A percentile compares a stretch with the other conserved stretches of the same genome.
These are phyloP conservation scores for Alternaria tenuissima DNA, from an alignment of 2,329 filamentous ascomycete genomes.

Conservation along the genomic window DNA sequence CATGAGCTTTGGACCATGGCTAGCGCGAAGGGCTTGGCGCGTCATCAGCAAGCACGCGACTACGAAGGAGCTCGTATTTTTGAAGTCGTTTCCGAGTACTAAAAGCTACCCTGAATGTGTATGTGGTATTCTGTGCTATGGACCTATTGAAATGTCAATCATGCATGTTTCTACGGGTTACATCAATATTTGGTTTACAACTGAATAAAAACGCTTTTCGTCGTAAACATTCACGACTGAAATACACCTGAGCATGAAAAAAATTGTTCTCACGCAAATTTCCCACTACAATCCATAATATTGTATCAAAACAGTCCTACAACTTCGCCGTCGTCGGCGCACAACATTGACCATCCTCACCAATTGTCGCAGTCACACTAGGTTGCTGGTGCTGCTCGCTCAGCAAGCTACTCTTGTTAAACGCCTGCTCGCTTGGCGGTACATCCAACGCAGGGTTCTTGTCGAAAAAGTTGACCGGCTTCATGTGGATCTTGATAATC, in stretches of 20 bases:
- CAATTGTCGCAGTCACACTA: slow-evolving; percentile 46
- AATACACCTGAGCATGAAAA: not conserved
- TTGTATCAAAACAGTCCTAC: not conserved
- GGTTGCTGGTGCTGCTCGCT: slow-evolving; percentile 51
- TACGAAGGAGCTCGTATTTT: not conserved
- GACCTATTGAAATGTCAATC: accelerated
- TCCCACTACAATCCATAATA: accelerated
- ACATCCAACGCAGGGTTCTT: slow-evolving; percentile 68
- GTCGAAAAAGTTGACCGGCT: slow-evolving; percentile 67
- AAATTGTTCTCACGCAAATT: not conserved
- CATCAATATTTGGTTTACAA: too few relatives aligned
- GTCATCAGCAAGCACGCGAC: slow-evolving; percentile 8
- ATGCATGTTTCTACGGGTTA: too few relatives aligned
- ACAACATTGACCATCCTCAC: slow-evolving; percentile 51
- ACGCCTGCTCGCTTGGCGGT: slow-evolving; percentile 59
- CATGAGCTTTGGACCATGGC: slow-evolving; percentile 8
- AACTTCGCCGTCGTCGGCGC: slow-evolving; percentile 36
- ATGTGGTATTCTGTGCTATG: too few relatives aligned
- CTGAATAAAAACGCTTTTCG: too few relatives aligned
- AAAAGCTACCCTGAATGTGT: too few relatives aligned
- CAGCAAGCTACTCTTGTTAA: slow-evolving; percentile 54
- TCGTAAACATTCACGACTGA: too few relatives aligned
- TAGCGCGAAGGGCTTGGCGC: slow-evolving; percentile 17
- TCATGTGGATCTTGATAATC: slow-evolving; percentile 64
- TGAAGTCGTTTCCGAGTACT: not conserved